Evolutionary conservation across 139 green algal genomes (phyloP), one percentile per base, ranked within the genome.

Genomic region (Closterium sp.): DNA sequence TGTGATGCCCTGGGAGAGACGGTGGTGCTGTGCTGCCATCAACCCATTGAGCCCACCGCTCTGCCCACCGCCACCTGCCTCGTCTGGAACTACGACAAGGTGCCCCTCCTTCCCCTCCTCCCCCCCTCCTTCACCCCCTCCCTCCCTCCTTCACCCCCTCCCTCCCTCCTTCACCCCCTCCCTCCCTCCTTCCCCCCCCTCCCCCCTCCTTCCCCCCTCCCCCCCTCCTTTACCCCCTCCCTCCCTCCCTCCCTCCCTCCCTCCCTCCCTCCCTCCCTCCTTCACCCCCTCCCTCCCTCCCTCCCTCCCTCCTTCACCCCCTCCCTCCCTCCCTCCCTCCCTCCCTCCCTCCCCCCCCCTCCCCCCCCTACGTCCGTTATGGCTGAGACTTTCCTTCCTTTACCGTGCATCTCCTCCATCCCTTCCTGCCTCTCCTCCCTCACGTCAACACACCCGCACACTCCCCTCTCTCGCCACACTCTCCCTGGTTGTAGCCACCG

Each of bases 71-170:
- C 25, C 31, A 87, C 55, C 12, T 93, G 90, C 88, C 69, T 94
- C 7, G 32, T 94, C 66, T 94, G 92, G 92, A 94, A 94, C 66
- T 94, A 95, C 30, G 36, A 94, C 6, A 81, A 94, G 91, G 91
- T 94, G 38, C 19, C 4, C 38, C 4, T 12, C 4, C 4, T 66
- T 9, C 1, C 4, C 3, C 38, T 19, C 38, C 3, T 19, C 38
- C 4, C 4, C 19, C 3, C 12, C 2, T 8, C 4, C 4, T 9
- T 19, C 19, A 23, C 38, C 4, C 38, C 2, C 1, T 9, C 38
- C 0, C 19, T 9, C 38, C 38, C 4, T 12, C 38, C 38, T 5
- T 10, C 3, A 66, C 38, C 38, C 38, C 12, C 38, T 66, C 38
- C 2, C 38, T 1, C 36, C 4, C 36, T 55, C 36, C 36, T 6